Base-by-base conservation (phyloP, 2,329 filamentous ascomycete genomes). In the Didymosphaeria variabile region DNA sequence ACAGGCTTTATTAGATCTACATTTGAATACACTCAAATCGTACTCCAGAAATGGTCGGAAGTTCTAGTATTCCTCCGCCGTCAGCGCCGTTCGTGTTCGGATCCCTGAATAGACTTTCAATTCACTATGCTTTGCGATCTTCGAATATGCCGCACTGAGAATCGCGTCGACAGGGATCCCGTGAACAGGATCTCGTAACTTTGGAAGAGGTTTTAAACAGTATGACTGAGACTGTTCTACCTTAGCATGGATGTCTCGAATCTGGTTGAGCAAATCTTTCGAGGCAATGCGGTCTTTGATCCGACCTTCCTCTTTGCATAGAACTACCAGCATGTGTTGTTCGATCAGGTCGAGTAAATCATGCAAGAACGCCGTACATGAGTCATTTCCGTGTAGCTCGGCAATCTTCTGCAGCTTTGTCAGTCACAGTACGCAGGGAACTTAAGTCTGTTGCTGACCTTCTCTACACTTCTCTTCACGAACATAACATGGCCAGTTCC, bases 361-460 rank as follows among this genome's bases (percentile, higher is more conserved):
- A 19, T 67, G 66, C 6, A 68, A 58, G 51, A 60, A 68, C 32
- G 53, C 12, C 6, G 67, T 66, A 52, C 67, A 70, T 1, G 46
- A 26, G 1, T 15, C 17, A 44, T 61, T 42, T 5, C 23, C 21
- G 42, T 67, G 66, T 1, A 70, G 59, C 5, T 57, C 21, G 3
- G 40, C 29, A 8, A 66, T 59, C 26, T 52, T 55, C 67, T 67
- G 29, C 21, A 12, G 7, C 5, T 7, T 3, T 21, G 23, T 46
- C 12, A 46, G 44, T 29, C 2, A 15, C 3, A n/a, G 17, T 8
- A 15, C 38, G 13, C 13, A n/a, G n/a, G 7, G 3, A 46, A 32
- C 32, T 53, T 45, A 45, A 19, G 46, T 36, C 9, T 8, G 13
- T n/a, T 40, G 9, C 38, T n/a, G 44, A 67, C 64, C 46, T 59